Evolutionary conservation across 345 rosid genomes (phyloP).

Genomic region (Citrus medica): DNA sequence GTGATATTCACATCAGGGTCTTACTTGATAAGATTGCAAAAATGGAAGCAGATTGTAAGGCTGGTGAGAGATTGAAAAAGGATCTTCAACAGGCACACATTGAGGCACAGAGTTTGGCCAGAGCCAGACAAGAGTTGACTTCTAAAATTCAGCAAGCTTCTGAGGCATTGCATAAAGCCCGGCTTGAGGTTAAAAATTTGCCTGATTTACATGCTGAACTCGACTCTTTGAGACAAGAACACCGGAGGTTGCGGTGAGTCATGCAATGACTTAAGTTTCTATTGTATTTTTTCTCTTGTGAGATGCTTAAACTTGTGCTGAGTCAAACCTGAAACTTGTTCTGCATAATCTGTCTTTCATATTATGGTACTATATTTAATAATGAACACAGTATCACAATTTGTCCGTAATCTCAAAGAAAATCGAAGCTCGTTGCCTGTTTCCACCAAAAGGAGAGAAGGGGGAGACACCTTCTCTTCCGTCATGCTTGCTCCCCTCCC

Average conservation of each 20-base stretch:
- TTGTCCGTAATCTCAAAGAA: not conserved
- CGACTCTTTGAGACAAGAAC: conserved; percentile 61
- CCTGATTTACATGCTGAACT: conserved; percentile 56
- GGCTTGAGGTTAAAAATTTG: conserved; percentile 42
- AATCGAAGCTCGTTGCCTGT: not conserved
- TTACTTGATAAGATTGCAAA: conserved; percentile 59
- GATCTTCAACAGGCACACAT: conserved; percentile 68
- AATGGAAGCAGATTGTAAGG: conserved; percentile 51
- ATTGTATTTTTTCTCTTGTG: not conserved
- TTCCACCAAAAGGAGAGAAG: not conserved
- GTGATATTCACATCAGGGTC: conserved; percentile 70
- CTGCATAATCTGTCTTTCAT: not conserved
- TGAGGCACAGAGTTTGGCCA: conserved; percentile 64
- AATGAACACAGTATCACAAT: not conserved
- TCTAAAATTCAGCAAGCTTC: conserved; percentile 52
- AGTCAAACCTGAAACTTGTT: not conserved
- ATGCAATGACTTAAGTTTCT: not conserved
- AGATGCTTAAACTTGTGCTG: not conserved
- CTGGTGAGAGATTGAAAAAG: conserved; percentile 58
- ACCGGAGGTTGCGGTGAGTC: conserved; percentile 64
- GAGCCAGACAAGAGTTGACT: conserved; percentile 55
- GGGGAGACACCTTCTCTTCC: not conserved
- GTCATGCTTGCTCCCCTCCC: not conserved
- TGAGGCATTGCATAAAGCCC: conserved; percentile 49
- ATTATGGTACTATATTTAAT: not conserved